A percentile compares a stretch with the other conserved stretches of the same genome.
Evolutionary conservation across 2,329 filamentous ascomycete genomes (phyloP).

Genomic region (Remersonia thermophila): DNA sequence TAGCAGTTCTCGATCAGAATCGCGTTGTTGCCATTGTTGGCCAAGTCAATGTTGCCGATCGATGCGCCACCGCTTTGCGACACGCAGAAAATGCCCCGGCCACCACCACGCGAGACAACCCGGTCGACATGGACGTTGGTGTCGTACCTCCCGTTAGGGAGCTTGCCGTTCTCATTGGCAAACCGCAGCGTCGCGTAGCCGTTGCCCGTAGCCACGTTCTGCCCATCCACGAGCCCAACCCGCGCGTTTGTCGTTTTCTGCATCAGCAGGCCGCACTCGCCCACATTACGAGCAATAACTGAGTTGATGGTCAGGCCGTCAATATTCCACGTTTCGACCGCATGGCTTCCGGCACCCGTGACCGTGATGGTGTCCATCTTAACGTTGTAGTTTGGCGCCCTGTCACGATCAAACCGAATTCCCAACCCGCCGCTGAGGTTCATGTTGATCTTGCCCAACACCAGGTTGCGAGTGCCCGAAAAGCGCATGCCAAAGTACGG

Average conservation of each 20-base stretch:
- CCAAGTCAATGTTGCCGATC: constrained; percentile 37
- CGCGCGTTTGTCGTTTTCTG: constrained; percentile 40
- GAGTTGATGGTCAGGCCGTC: constrained; percentile 37
- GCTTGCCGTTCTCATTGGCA: constrained; percentile 43
- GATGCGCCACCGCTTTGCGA: constrained; percentile 41
- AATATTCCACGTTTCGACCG: constrained; percentile 49
- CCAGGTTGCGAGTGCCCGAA: constrained; percentile 36
- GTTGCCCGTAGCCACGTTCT: constrained; percentile 39
- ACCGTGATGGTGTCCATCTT: constrained; percentile 40
- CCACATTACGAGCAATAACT: constrained; percentile 41
- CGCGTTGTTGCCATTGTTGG: constrained; percentile 42
- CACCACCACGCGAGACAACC: constrained; percentile 43
- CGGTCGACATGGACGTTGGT: constrained; percentile 41
- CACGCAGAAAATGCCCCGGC: constrained; percentile 45
- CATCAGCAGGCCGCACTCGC: constrained; percentile 44
- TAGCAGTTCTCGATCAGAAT: constrained; percentile 50
- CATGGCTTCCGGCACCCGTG: constrained; percentile 41
- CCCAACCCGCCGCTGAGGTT: constrained; percentile 41
- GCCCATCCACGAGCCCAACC: constrained; percentile 42
- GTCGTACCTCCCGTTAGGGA: constrained; percentile 32
- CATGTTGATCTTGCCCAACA: constrained; percentile 40
- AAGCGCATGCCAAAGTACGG: constrained; percentile 47
- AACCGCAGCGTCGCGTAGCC: constrained; percentile 46
- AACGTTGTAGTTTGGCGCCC: constrained; percentile 39
- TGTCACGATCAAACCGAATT: constrained; percentile 46